Conservation (phyloP, 768 basidiomycete genomes). For the Agrocybe chaxingu region DNA sequence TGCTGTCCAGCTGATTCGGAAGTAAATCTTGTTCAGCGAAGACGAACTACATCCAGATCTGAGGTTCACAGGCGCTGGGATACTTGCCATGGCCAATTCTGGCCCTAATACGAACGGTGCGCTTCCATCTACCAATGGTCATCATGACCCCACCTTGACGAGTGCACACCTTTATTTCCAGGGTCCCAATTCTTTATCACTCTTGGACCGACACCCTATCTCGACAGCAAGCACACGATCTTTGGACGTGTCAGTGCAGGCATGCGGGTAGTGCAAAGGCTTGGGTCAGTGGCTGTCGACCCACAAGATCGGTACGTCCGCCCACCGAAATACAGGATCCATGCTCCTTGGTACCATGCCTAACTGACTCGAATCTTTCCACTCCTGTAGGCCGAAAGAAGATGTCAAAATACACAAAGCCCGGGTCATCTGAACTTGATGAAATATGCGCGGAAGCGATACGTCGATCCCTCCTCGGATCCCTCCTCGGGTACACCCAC, state of each 20-base stretch:
- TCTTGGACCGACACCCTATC: conserved; percentile 75
- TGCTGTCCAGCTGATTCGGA: conserved; percentile 2
- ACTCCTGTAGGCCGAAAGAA: conserved; percentile 51
- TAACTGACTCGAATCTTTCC: conserved; percentile 1
- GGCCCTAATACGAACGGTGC: conserved; percentile 88
- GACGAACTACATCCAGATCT: conserved; percentile 91
- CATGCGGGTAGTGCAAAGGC: conserved; percentile 87
- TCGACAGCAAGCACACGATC: conserved; percentile 85
- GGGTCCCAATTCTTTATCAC: conserved; percentile 97
- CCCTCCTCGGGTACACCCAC: not conserved
- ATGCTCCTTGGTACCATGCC: not conserved
- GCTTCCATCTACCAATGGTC: conserved; percentile 31
- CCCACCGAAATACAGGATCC: not conserved
- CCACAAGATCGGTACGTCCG: conserved; percentile 74
- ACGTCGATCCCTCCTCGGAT: too few species aligned
- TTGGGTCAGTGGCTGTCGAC: conserved; percentile 90
- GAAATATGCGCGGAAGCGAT: not conserved
- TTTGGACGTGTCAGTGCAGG: conserved; percentile 89
- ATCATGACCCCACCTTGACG: not conserved
- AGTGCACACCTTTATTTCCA: conserved; percentile 27
- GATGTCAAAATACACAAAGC: conserved; percentile 90
- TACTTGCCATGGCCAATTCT: conserved; percentile 96
- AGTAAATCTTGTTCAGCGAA: conserved; percentile 44
- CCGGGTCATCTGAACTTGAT: conserved; percentile 29
- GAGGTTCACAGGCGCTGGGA: conserved; percentile 93